Evolutionary conservation across 2,329 filamentous ascomycete species (phyloP).

Genomic region (Talaromyces islandicus): DNA sequence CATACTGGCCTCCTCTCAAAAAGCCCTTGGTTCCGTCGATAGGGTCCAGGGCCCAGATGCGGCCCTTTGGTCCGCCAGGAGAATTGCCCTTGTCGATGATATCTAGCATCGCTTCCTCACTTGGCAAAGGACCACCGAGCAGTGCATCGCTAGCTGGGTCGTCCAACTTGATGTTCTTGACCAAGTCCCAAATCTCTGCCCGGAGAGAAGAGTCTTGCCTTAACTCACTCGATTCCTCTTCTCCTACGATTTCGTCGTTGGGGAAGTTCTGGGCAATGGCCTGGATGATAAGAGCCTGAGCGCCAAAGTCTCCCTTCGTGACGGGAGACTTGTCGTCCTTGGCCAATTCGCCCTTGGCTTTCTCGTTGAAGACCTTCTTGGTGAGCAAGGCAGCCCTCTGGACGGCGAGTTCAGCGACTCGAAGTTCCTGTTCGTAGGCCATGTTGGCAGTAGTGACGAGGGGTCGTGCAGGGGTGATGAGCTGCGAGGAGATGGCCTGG

Average conservation of each 20-base stretch:
- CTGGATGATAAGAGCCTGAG: conserved; percentile 90
- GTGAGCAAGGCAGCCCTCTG: conserved; percentile 74
- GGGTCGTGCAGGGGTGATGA: conserved; percentile 16
- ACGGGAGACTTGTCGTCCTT: conserved; percentile 96
- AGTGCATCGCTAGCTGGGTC: conserved; percentile 59
- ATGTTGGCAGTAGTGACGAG: conserved; percentile 26
- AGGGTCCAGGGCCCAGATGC: conserved; percentile 95
- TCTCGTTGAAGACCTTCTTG: conserved; percentile 74
- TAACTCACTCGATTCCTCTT: conserved; percentile 83
- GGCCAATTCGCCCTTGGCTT: conserved; percentile 86
- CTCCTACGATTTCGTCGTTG: conserved; percentile 81
- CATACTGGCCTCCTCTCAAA: conserved; percentile 91
- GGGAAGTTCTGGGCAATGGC: conserved; percentile 89
- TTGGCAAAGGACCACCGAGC: conserved; percentile 64
- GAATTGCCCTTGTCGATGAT: conserved; percentile 51
- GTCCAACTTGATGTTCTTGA: conserved; percentile 64
- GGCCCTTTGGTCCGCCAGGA: conserved; percentile 33
- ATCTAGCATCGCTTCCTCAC: conserved; percentile 56
- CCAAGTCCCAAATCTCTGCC: conserved; percentile 77
- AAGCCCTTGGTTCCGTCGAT: conserved; percentile 99
- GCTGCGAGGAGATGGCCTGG: conserved; percentile 28
- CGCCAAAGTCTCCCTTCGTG: conserved; percentile 96
- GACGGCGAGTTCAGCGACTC: conserved; percentile 80
- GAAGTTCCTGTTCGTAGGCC: conserved; percentile 69
- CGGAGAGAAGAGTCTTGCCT: conserved; percentile 64